These are phyloP conservation scores for Xylaria sp. DNA, from an alignment of 2,329 filamentous ascomycete genomes.

Conservation along the genomic window DNA sequence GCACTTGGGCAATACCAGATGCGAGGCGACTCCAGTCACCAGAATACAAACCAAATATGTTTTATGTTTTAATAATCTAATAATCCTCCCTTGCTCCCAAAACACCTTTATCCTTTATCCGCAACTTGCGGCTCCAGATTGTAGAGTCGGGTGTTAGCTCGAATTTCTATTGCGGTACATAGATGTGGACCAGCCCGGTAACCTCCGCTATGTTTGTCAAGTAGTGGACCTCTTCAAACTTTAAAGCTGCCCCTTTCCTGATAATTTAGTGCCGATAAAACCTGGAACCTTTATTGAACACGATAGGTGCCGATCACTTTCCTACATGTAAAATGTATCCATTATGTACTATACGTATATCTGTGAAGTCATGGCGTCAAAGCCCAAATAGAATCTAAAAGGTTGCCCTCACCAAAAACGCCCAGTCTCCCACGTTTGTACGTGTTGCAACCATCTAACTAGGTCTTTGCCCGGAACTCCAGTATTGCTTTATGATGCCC, in stretches of 20 bases:
- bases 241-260: not conserved
- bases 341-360: conserved; percentile 21
- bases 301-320: not conserved
- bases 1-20: too few species aligned
- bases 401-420: conserved; percentile 5
- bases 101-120: conserved; percentile 2
- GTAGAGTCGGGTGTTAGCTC: conserved; percentile 1
- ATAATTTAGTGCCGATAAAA: not conserved
- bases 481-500: conserved; percentile 3
- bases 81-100: not conserved
- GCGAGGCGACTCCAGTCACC: too few species aligned
- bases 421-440: conserved; percentile 3
- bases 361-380: not conserved
- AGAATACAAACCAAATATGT: too few species aligned
- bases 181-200: not conserved
- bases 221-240: not conserved
- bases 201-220: not conserved
- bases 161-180: not conserved
- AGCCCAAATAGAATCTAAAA: not conserved
- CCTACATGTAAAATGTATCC: not conserved
- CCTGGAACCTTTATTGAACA: not conserved
- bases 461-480: conserved; percentile 27
- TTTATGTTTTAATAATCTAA: too few species aligned
- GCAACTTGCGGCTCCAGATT: conserved; percentile 14
- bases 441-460: conserved; percentile 15